Base-by-base conservation (phyloP, 495 filamentous ascomycete genomes). In the Hyaloscypha hepaticicola region DNA sequence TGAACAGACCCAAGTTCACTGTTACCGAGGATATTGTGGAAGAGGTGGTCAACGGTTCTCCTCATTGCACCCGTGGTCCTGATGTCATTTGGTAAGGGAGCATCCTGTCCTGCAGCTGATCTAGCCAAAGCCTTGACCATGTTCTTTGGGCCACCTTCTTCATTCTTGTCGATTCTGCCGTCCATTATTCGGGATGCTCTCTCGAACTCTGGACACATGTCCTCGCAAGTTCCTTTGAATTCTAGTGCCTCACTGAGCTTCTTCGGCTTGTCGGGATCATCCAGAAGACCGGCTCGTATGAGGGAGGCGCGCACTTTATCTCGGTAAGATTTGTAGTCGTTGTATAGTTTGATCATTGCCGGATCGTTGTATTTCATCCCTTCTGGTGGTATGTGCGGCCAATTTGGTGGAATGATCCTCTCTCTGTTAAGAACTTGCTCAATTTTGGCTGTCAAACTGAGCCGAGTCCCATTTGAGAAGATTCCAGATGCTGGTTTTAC, bases 201-300 rank as follows among this genome's bases (percentile, higher is more conserved):
- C 77, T 99, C 96, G 71, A 87, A 97, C 67, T 94, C 88, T 0
- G 96, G 91, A 74, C 96, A 99, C 93, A 96, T 97, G 64, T 91
- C 87, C 67, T 90, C 85, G 71, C 93, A 98, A 60, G 89, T 94
- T 11, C 94, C 95, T 60, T 91, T 87, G 22, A 92, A 93, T 3
- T 88, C 89, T 50, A 97, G 90, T 4, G 95, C 93, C 64, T 97
- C 85, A 48, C 88, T 85, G 33, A 98, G 82, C 38, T 82, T 86
- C 56, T 89, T 90, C 12, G 87, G 89, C 72, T 91, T 90, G 51
- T 96, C 88, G 0, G 96, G 96, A 71, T 99, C 93, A 58, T 95
- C 91, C 74, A 97, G 89, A 25, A 90, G 82, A 11, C 89, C 88
- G 58, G 85, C 84, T 62, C 79, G 82, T 59, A 96, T 93, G 12